A percentile compares a stretch with the other conserved stretches of the same genome.
These are phyloP conservation scores for Rosa multiflora DNA, from an alignment of 306 rosid species.

Conservation along the genomic window DNA sequence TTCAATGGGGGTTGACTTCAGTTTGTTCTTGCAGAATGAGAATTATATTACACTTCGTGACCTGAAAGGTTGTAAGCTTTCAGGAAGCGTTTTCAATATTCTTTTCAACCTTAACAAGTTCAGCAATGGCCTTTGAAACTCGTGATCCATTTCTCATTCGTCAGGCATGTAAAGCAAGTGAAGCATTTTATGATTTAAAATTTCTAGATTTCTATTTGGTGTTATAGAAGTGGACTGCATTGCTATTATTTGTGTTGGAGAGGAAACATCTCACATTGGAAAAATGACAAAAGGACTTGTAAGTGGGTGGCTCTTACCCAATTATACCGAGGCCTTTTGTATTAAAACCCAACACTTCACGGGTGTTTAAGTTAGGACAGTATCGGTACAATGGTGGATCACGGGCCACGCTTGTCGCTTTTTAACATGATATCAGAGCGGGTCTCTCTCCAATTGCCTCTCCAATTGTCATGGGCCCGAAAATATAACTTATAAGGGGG, in stretches of 20 bases:
- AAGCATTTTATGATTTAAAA: background rate
- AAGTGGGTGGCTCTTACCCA: too few species aligned
- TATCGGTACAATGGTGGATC: too few species aligned
- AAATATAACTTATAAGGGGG: too few species aligned
- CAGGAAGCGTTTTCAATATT: slow-evolving; percentile 94
- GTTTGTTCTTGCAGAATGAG: slow-evolving; percentile 63
- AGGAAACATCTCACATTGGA: too few species aligned
- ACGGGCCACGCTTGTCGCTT: too few species aligned
- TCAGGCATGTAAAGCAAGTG: slow-evolving; percentile 57
- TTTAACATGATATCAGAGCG: too few species aligned
- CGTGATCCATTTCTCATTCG: slow-evolving; percentile 99
- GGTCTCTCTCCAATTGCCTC: too few species aligned
- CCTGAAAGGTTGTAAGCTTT: slow-evolving; percentile 90
- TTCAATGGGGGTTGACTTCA: slow-evolving; percentile 17
- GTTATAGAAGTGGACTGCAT: background rate
- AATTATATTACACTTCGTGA: slow-evolving; percentile 70
- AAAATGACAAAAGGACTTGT: too few species aligned
- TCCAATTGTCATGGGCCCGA: too few species aligned
- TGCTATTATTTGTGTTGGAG: background rate
- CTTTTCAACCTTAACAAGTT: slow-evolving; percentile 97
- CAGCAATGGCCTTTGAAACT: slow-evolving; percentile 86
- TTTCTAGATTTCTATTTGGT: background rate
- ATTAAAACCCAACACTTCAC: too few species aligned
- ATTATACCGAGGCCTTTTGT: too few species aligned
- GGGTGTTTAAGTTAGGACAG: too few species aligned